Percentiles rank a stretch among this genome's conserved stretches.
These are phyloP conservation scores for Tolypocladium inflatum DNA, from an alignment of 2,329 filamentous ascomycete species.

Conservation along the genomic window DNA sequence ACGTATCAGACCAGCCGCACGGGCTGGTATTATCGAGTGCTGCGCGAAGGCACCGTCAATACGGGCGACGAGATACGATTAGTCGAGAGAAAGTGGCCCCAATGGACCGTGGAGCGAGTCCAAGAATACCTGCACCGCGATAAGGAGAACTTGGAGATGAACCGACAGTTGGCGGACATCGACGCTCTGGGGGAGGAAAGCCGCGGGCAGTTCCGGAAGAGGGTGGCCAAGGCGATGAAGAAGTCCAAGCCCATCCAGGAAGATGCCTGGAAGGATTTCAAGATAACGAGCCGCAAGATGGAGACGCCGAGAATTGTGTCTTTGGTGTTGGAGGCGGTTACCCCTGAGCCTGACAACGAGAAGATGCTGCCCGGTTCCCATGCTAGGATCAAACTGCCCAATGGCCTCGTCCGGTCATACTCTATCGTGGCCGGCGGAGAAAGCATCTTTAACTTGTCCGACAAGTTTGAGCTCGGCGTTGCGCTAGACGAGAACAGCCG, in stretches of 20 bases:
- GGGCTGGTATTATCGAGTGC: constrained; percentile 57
- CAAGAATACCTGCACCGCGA: constrained; percentile 54
- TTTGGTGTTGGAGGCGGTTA: constrained; percentile 39
- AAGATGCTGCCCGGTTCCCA: constrained; percentile 38
- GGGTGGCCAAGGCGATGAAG: constrained; percentile 38
- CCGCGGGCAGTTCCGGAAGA: constrained; percentile 34
- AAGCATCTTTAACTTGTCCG: constrained; percentile 20
- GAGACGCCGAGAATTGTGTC: constrained; percentile 43
- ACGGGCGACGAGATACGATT: constrained; percentile 48
- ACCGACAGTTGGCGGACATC: constrained; percentile 40
- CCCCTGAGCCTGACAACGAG: constrained; percentile 21
- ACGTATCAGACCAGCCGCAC: constrained; percentile 49
- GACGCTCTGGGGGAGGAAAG: constrained; percentile 40
- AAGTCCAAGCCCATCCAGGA: constrained; percentile 15
- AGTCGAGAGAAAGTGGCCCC: constrained; percentile 42
- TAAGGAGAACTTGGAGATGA: constrained; percentile 39
- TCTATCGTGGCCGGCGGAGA: constrained; percentile 38
- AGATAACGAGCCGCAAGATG: constrained; percentile 36
- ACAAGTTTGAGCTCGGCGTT: constrained; percentile 47
- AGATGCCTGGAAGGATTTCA: constrained; percentile 34
- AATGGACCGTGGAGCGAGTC: constrained; percentile 53
- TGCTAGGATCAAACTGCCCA: constrained; percentile 45
- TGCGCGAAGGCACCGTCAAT: constrained; percentile 42
- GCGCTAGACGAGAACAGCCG: constrained; percentile 44
- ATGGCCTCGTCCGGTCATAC: constrained; percentile 48